Conservation (phyloP, 1,284 basidiomycete species). For the Fomes fomentarius region DNA sequence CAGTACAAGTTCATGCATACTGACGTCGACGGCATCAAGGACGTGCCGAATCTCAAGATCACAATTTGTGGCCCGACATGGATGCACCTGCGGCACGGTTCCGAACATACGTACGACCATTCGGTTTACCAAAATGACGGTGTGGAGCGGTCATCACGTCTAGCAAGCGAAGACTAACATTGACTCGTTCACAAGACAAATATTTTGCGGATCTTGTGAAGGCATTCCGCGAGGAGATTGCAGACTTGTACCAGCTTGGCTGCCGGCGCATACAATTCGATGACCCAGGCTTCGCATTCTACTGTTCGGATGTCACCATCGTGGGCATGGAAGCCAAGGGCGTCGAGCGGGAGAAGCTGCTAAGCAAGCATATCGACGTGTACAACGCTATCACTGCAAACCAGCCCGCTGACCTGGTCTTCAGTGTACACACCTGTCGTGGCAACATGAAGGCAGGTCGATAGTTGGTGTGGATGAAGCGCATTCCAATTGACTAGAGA, state of each 20-base stretch:
- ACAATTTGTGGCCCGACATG: slow-evolving; percentile 76
- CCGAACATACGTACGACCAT: slow-evolving; percentile 56
- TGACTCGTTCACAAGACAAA: slow-evolving; percentile 42
- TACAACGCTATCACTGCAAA: slow-evolving; percentile 68
- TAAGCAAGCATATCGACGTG: slow-evolving; percentile 68
- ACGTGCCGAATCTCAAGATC: slow-evolving; percentile 69
- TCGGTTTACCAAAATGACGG: slow-evolving; percentile 65
- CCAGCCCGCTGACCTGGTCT: slow-evolving; percentile 63
- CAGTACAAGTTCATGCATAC: neutral
- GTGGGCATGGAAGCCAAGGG: slow-evolving; percentile 60
- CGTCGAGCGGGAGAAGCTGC: slow-evolving; percentile 60
- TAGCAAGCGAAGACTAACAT: neutral
- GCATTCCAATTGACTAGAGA: neutral
- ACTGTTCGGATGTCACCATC: slow-evolving; percentile 63
- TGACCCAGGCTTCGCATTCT: slow-evolving; percentile 69
- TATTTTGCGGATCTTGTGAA: slow-evolving; percentile 74
- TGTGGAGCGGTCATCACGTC: slow-evolving; percentile 23
- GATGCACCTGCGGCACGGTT: slow-evolving; percentile 74
- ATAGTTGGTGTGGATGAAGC: neutral
- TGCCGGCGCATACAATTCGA: slow-evolving; percentile 79
- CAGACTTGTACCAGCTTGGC: slow-evolving; percentile 71
- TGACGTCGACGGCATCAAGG: slow-evolving; percentile 36
- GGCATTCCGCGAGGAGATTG: slow-evolving; percentile 73
- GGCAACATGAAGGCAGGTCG: slow-evolving; percentile 69
- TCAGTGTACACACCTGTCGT: slow-evolving; percentile 77